phyloP scores from a whole-genome alignment of 2,329 filamentous ascomycete species.

The Tolypocladium tropicale region DNA sequence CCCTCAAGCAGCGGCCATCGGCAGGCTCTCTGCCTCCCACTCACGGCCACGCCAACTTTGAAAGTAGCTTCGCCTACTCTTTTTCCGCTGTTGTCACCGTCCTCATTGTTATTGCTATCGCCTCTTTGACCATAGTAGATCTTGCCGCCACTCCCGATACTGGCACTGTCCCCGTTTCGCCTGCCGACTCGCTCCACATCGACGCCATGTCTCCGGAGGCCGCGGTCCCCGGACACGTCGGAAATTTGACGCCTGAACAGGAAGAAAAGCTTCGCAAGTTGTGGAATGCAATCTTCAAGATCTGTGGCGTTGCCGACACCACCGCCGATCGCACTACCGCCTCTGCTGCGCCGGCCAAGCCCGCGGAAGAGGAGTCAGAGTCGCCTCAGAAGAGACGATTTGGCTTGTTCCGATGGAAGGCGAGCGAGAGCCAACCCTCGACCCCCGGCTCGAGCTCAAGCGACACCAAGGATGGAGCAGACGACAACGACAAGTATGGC shows the following conservation, averaged over 20 bases:
- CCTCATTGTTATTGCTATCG: conserved; percentile 1
- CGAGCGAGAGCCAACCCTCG: conserved; percentile 35
- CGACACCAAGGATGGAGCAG: conserved; percentile 33
- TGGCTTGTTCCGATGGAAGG: conserved; percentile 56
- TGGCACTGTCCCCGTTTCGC: not conserved
- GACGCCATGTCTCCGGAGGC: conserved; percentile 29
- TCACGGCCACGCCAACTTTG: not conserved
- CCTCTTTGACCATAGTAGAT: not conserved
- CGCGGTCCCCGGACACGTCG: conserved; percentile 61
- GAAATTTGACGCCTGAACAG: conserved; percentile 82
- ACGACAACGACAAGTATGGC: conserved; percentile 82
- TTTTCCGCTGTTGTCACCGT: conserved; percentile 5
- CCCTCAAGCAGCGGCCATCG: not conserved
- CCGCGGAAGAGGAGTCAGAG: conserved; percentile 22
- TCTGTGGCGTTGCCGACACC: conserved; percentile 52
- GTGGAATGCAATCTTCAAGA: conserved; percentile 66
- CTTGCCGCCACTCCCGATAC: not conserved
- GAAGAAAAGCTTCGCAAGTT: conserved; percentile 81
- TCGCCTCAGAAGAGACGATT: conserved; percentile 70
- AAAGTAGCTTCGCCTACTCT: conserved; percentile 1
- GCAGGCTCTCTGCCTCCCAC: not conserved
- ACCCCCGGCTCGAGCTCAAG: conserved; percentile 15
- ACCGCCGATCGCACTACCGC: conserved; percentile 14
- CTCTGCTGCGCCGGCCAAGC: not conserved
- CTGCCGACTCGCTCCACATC: not conserved